These are phyloP conservation scores for Pichia paraexigua DNA, from an alignment of 805 yeast genomes.

Conservation along the genomic window DNA sequence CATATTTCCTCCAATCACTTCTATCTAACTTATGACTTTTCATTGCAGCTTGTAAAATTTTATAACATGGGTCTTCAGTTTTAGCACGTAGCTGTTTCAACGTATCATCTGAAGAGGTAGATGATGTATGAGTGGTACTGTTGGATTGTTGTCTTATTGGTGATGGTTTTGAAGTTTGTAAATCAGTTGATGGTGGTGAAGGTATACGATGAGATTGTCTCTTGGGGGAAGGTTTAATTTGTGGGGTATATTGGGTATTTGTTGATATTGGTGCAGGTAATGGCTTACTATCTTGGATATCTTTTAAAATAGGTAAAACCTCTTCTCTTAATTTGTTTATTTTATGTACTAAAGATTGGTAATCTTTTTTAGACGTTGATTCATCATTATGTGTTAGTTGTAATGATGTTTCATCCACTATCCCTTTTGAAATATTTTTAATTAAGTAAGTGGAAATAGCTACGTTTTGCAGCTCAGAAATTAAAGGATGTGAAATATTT, in stretches of 20 bases:
- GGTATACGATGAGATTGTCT: neutral
- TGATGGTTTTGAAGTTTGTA: neutral
- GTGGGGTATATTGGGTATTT: slow-evolving; percentile 11
- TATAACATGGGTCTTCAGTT: slow-evolving; percentile 85
- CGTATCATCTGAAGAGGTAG: slow-evolving; percentile 42
- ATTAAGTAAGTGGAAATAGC: slow-evolving; percentile 20
- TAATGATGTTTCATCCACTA: slow-evolving; percentile 16
- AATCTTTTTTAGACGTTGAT: slow-evolving; percentile 2
- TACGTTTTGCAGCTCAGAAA: slow-evolving; percentile 20
- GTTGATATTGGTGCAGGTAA: slow-evolving; percentile 49
- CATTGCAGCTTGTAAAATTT: slow-evolving; percentile 82
- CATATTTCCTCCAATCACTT: slow-evolving; percentile 83
- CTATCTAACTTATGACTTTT: slow-evolving; percentile 69
- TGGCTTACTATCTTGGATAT: slow-evolving; percentile 58
- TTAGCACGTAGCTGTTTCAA: slow-evolving; percentile 78
- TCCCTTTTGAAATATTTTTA: slow-evolving; percentile 17
- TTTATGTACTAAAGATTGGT: slow-evolving; percentile 41
- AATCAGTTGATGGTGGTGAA: neutral
- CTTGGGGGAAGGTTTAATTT: slow-evolving; percentile 1
- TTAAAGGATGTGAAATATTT: slow-evolving; percentile 18
- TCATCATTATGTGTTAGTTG: slow-evolving; percentile 1
- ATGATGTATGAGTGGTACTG: neutral
- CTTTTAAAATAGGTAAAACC: slow-evolving; percentile 52
- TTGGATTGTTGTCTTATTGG: neutral
- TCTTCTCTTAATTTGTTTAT: slow-evolving; percentile 54